Base-by-base conservation (phyloP, 2,329 filamentous ascomycete genomes). In the Colletotrichum sp. region DNA sequence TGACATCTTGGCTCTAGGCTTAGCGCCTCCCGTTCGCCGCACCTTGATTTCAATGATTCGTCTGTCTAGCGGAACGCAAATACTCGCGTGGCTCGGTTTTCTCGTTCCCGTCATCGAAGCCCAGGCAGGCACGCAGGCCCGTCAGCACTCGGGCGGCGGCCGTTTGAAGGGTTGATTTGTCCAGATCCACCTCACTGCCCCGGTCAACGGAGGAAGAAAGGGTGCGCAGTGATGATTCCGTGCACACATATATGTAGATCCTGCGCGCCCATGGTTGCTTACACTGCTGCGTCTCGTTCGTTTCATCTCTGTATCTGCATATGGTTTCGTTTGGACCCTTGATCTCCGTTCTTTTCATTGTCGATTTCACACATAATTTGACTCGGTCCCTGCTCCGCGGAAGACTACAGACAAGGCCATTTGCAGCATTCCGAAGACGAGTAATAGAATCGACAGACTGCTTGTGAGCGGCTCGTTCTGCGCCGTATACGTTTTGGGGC, bases 1-100 rank as follows among this genome's bases (percentile, higher is more conserved):
- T 55, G 52, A 65, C 39, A 65, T 52, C 70, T 76, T 74, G 65
- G 74, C 70, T 52, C 70, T 44, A 59, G 44, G 52, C 63, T 66
- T 73, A 59, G 73, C 73, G 70, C n/a, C n/a, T 52, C 36, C 44
- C 68, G 49, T 63, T 39, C 66, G 60, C 52, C 63, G 68, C 68
- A 75, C 34, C 60, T 24, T 21, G 62, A n/a, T 30, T 55, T n/a
- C 57, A 63, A 44, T 57, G 32, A 39, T 28, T 71, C 44, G 32
- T 24, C 34, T 24, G 34, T 55, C 44, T 28, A 67, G 18, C 28
- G 32, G 24, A 59, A 10, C 26, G 55, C 21, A 44, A 18, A 30
- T 24, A n/a, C 30, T 76, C 64, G 70, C 44, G 44, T 73, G 39
- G 12, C 63, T 73, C 64, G 64, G 24, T 55, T 73, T 52, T 15